Percentiles rank a stretch among this genome's conserved stretches.
Evolutionary conservation across 345 rosid species (phyloP).

Genomic region (Eucalyptus coolabah): DNA sequence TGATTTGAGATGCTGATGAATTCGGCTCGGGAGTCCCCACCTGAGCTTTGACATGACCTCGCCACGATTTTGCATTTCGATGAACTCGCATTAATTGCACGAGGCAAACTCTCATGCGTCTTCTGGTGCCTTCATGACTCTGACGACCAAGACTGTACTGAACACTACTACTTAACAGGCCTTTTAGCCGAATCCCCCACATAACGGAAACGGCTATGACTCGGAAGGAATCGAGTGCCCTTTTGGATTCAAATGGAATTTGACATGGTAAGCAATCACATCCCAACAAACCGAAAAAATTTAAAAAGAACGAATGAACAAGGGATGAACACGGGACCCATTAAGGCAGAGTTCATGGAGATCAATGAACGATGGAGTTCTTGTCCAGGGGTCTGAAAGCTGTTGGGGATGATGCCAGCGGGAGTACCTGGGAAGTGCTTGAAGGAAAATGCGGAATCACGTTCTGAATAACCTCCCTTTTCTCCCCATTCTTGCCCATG

Average conservation of each 20-base stretch:
- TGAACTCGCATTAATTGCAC: not conserved
- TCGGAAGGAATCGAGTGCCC: not conserved
- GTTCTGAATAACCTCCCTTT: slow-evolving; percentile 15
- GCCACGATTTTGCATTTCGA: not conserved
- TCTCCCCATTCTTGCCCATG: slow-evolving; percentile 20
- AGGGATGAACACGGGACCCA: not conserved
- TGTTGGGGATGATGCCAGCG: slow-evolving; percentile 47
- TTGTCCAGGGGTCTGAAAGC: slow-evolving; percentile 34
- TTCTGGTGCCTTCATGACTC: not conserved
- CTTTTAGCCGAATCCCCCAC: not conserved
- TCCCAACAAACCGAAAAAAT: not conserved
- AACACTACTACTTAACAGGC: not conserved
- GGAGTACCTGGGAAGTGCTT: slow-evolving; percentile 52
- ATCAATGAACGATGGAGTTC: not conserved
- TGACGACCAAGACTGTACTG: not conserved
- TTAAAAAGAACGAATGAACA: not conserved
- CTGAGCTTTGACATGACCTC: not conserved
- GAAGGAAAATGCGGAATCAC: not conserved
- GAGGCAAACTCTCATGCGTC: not conserved
- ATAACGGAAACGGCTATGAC: not conserved
- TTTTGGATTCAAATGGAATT: not conserved
- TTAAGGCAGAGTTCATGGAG: not conserved
- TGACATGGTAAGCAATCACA: not conserved
- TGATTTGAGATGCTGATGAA: not conserved
- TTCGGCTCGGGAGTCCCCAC: not conserved